Percentiles rank a stretch among this genome's conserved stretches.
Conservation (phyloP, 2,329 filamentous ascomycete genomes). For the Orbilia blumenaviensis region DNA sequence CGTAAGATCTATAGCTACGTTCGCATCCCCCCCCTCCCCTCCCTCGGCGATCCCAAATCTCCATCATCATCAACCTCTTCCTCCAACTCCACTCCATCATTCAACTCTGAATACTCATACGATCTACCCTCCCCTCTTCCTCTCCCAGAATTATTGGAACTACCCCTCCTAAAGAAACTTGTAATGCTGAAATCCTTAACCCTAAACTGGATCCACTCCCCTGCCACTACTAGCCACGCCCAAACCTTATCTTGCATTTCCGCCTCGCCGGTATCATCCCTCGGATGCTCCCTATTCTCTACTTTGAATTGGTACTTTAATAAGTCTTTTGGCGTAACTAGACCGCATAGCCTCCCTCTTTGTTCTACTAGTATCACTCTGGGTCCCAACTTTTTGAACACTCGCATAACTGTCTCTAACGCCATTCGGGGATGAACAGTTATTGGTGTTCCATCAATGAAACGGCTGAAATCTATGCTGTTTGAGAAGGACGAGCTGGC, state of each 20-base stretch:
- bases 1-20: not conserved
- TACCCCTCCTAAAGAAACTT: conserved; percentile 55
- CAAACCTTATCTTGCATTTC: conserved; percentile 74
- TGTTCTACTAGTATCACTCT: conserved; percentile 93
- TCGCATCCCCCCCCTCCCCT: not conserved
- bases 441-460: conserved; percentile 87
- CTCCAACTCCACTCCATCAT: conserved; percentile 24
- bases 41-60: conserved; percentile 1
- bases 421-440: conserved; percentile 90
- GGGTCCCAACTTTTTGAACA: conserved; percentile 97
- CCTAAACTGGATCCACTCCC: conserved; percentile 69
- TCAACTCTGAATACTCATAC: conserved; percentile 15
- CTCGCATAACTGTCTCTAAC: conserved; percentile 96
- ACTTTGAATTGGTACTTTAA: conserved; percentile 97
- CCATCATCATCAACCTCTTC: conserved; percentile 14
- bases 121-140: conserved; percentile 7
- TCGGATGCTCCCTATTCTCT: conserved; percentile 81
- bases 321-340: conserved; percentile 97
- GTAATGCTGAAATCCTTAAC: conserved; percentile 60
- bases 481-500: conserved; percentile 68
- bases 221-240: conserved; percentile 67
- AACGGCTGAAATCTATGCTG: conserved; percentile 81
- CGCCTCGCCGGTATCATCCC: conserved; percentile 66
- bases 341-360: conserved; percentile 79
- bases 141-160: conserved; percentile 4